phyloP scores from a whole-genome alignment of 2,329 filamentous ascomycete species.

The Aspergillus oerlinghausenensis region DNA sequence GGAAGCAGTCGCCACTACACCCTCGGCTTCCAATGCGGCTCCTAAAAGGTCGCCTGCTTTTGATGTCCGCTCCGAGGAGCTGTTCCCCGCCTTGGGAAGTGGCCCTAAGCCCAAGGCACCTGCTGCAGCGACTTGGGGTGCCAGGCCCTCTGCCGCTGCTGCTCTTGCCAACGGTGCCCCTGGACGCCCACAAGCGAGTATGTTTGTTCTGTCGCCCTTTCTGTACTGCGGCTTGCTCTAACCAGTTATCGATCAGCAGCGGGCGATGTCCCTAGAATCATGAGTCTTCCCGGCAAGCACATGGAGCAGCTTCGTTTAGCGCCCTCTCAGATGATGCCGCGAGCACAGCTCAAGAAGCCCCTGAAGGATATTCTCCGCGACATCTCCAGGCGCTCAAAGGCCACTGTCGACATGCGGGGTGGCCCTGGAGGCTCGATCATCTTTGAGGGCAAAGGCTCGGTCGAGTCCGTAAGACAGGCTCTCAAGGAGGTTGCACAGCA shows the following conservation, averaged over 20 bases:
- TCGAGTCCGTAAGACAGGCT: conserved; percentile 78
- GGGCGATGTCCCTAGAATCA: conserved; percentile 47
- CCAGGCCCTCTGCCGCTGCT: conserved; percentile 44
- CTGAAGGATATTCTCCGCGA: conserved; percentile 81
- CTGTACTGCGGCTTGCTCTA: conserved; percentile 28
- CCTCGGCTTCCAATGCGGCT: conserved; percentile 38
- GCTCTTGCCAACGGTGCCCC: conserved; percentile 43
- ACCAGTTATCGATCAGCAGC: conserved; percentile 27
- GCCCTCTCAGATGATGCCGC: conserved; percentile 70
- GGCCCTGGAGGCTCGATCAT: conserved; percentile 68
- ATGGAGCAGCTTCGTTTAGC: conserved; percentile 71
- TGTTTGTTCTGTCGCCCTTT: conserved; percentile 36
- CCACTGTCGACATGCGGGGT: conserved; percentile 71
- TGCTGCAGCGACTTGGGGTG: conserved; percentile 71
- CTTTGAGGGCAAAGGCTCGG: conserved; percentile 81
- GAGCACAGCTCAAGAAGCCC: conserved; percentile 75
- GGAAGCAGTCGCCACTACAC: conserved; percentile 25
- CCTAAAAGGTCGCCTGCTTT: conserved; percentile 48
- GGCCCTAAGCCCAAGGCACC: conserved; percentile 60
- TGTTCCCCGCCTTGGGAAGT: conserved; percentile 86
- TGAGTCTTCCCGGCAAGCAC: conserved; percentile 78
- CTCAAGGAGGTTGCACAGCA: conserved; percentile 85
- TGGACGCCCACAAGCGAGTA: conserved; percentile 52
- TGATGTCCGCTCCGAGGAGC: conserved; percentile 82
- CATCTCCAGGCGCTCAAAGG: conserved; percentile 87